Conservation (phyloP, 2,329 filamentous ascomycete genomes). For the Colletotrichum cuscutae region DNA sequence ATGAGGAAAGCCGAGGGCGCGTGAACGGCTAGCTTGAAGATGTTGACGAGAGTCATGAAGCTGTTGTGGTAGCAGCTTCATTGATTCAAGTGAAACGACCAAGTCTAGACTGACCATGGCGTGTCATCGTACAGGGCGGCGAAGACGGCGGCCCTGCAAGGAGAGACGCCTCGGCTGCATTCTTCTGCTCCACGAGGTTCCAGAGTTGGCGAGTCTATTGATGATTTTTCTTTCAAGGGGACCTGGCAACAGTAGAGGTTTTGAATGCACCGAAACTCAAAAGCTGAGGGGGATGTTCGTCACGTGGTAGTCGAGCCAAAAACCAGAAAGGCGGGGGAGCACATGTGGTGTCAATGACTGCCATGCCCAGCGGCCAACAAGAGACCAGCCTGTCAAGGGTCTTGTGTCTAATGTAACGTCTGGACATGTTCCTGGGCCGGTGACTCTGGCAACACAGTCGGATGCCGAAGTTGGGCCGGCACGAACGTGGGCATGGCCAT, state of each 20-base stretch:
- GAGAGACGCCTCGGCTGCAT: background rate
- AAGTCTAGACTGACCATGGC: background rate
- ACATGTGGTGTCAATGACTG: background rate
- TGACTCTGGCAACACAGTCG: conserved; percentile 2
- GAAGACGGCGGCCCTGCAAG: background rate
- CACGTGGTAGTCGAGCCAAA: background rate
- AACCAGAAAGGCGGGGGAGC: background rate
- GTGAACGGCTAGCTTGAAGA: background rate
- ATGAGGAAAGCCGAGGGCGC: background rate
- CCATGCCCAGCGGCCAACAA: background rate
- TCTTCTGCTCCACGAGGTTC: background rate
- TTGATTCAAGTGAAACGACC: background rate
- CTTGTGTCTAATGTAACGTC: background rate
- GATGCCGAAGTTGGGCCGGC: conserved; percentile 10
- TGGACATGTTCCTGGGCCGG: background rate
- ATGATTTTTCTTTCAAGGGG: background rate
- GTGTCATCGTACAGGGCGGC: too few relatives aligned
- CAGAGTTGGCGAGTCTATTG: background rate
- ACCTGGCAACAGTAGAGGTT: background rate
- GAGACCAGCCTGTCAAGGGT: background rate
- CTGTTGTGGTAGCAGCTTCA: background rate
- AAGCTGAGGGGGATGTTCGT: background rate
- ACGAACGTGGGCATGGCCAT: background rate
- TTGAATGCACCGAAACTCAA: background rate
- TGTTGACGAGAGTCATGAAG: background rate